Evolutionary conservation across 1,284 basidiomycete genomes (phyloP).

Genomic region (Trametes pubescens): DNA sequence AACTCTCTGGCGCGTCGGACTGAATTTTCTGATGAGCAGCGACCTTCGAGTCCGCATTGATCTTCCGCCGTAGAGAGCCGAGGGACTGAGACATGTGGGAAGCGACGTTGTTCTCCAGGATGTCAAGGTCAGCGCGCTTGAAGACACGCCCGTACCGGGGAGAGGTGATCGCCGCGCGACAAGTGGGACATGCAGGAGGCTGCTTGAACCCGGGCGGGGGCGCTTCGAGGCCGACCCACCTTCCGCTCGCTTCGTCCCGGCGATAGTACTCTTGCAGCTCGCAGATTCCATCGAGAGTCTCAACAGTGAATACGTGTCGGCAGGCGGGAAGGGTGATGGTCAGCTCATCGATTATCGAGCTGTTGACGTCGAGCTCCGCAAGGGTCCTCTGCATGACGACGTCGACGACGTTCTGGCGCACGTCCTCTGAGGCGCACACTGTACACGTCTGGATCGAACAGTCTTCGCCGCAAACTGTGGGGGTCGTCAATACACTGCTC

Average conservation of each 20-base stretch:
- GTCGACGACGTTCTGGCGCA: slow-evolving; percentile 60
- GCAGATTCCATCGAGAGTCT: slow-evolving; percentile 72
- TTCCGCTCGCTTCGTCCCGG: slow-evolving; percentile 39
- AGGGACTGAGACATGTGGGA: slow-evolving; percentile 57
- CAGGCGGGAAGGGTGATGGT: slow-evolving; percentile 69
- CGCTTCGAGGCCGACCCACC: slow-evolving; percentile 52
- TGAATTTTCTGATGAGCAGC: slow-evolving; percentile 1
- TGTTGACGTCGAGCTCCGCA: slow-evolving; percentile 55
- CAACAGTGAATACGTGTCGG: slow-evolving; percentile 74
- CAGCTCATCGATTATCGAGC: slow-evolving; percentile 55
- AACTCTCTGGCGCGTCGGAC: neutral
- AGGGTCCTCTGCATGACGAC: slow-evolving; percentile 62
- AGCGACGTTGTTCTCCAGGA: slow-evolving; percentile 69
- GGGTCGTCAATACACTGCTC: neutral
- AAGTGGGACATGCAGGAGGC: slow-evolving; percentile 64
- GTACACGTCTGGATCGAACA: slow-evolving; percentile 66
- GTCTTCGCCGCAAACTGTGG: slow-evolving; percentile 72
- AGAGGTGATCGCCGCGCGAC: slow-evolving; percentile 57
- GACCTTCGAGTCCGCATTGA: slow-evolving; percentile 30
- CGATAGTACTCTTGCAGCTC: slow-evolving; percentile 62
- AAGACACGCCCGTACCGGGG: slow-evolving; percentile 66
- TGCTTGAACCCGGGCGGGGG: slow-evolving; percentile 52
- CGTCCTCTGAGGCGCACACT: slow-evolving; percentile 53
- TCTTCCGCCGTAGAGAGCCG: slow-evolving; percentile 36
- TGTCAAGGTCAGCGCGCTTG: slow-evolving; percentile 68